These are phyloP conservation scores for Paraphaeosphaeria sporulosa DNA, from an alignment of 2,329 filamentous ascomycete genomes.

Conservation along the genomic window DNA sequence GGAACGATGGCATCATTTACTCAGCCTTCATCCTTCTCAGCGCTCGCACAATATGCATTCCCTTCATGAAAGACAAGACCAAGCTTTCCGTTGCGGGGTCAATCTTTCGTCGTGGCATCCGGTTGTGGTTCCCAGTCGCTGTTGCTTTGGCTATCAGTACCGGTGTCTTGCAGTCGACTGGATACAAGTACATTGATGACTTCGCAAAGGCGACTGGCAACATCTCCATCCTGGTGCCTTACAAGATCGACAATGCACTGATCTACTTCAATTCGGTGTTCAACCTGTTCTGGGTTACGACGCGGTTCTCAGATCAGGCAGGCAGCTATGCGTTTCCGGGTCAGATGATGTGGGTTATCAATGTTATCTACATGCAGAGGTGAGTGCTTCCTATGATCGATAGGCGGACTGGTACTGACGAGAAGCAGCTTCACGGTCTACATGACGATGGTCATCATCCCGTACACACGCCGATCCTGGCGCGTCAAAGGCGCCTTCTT, in stretches of 20 bases:
- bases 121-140: constrained; percentile 49
- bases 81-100: constrained; percentile 43
- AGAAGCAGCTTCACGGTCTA: constrained; percentile 50
- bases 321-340: constrained; percentile 52
- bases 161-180: constrained; percentile 33
- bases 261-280: constrained; percentile 54
- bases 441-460: constrained; percentile 54
- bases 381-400: neutral
- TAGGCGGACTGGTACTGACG: neutral
- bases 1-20: constrained; percentile 53
- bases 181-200: constrained; percentile 36
- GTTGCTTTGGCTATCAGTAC: constrained; percentile 49
- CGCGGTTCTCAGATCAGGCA: constrained; percentile 44
- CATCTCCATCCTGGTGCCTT: constrained; percentile 36
- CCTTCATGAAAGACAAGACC: constrained; percentile 47
- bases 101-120: constrained; percentile 50
- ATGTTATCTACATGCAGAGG: constrained; percentile 52
- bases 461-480: constrained; percentile 49
- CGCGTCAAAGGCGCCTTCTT: constrained; percentile 43
- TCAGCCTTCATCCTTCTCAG: constrained; percentile 54
- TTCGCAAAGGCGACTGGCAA: constrained; percentile 48
- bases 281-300: constrained; percentile 53
- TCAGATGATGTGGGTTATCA: constrained; percentile 51
- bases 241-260: constrained; percentile 42
- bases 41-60: constrained; percentile 49